phyloP scores from a whole-genome alignment of 306 rosid genomes.

The Rosa persica region DNA sequence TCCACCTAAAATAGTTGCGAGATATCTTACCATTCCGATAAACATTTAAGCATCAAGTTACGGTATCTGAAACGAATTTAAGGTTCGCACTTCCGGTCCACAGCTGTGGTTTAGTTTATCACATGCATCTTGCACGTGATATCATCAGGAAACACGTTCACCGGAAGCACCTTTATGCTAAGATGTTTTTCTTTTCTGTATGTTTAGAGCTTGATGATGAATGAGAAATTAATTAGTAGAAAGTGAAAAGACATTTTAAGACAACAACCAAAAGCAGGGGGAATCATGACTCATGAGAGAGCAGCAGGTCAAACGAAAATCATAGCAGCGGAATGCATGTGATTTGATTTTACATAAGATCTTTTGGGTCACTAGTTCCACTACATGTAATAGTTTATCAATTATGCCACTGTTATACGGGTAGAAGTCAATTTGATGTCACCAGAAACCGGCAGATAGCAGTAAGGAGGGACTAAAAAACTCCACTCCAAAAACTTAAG shows the following conservation, averaged over 20 bases:
- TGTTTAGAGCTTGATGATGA: background rate
- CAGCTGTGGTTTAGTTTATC: background rate
- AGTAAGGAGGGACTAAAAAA: no score
- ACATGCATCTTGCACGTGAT: constrained; percentile 24
- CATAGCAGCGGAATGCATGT: background rate
- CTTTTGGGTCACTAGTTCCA: constrained; percentile 8
- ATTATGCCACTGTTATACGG: background rate
- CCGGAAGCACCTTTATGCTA: background rate
- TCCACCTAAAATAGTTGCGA: no score
- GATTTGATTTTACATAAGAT: constrained; percentile 14
- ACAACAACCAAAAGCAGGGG: background rate
- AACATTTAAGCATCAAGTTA: no score
- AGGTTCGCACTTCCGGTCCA: no score
- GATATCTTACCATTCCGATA: no score
- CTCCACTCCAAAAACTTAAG: no score
- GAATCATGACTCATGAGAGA: background rate
- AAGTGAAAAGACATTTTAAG: background rate
- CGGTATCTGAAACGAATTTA: no score
- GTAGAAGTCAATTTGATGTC: constrained; percentile 7
- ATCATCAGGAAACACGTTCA: constrained; percentile 24
- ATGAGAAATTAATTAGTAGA: background rate
- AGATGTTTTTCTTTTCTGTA: background rate
- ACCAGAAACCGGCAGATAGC: background rate
- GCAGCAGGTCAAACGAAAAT: no score
- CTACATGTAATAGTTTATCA: background rate